Evolutionary conservation across 345 rosid species (phyloP).

Genomic region (Ailanthus altissimus): DNA sequence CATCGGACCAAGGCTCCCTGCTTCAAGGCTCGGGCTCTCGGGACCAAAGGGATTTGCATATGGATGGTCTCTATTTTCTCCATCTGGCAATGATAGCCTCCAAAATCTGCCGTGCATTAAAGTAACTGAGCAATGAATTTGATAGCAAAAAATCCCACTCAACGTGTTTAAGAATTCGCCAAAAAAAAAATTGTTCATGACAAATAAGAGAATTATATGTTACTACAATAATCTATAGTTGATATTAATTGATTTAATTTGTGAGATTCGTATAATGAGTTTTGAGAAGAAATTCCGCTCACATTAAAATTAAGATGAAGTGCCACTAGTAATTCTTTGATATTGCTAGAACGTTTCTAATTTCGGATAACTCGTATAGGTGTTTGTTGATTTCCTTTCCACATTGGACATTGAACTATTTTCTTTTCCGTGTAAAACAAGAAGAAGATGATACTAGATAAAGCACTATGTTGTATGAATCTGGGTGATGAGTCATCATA

Average conservation of each 20-base stretch:
- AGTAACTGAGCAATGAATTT: not conserved
- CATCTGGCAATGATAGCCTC: constrained; percentile 75
- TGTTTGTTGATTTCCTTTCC: not conserved
- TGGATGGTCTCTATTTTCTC: constrained; percentile 73
- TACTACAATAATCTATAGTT: no score
- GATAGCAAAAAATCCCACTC: not conserved
- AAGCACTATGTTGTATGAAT: constrained; percentile 13
- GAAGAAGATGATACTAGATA: constrained; percentile 33
- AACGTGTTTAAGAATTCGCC: no score
- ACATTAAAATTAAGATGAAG: not conserved
- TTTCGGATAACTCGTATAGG: not conserved
- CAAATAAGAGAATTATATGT: not conserved
- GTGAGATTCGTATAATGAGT: not conserved
- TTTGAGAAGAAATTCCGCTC: not conserved
- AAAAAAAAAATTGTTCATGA: no score
- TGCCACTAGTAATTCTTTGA: no score
- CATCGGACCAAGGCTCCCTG: constrained; percentile 50
- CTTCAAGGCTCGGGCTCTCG: constrained; percentile 47
- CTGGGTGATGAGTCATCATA: not conserved
- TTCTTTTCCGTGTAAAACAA: constrained; percentile 9
- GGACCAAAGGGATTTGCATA: constrained; percentile 82
- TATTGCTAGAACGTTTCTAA: no score
- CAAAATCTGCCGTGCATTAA: constrained; percentile 55
- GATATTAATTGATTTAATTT: no score
- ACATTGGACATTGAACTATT: not conserved